phyloP scores from a whole-genome alignment of 805 yeast species.

The Candida taoyuanica region DNA sequence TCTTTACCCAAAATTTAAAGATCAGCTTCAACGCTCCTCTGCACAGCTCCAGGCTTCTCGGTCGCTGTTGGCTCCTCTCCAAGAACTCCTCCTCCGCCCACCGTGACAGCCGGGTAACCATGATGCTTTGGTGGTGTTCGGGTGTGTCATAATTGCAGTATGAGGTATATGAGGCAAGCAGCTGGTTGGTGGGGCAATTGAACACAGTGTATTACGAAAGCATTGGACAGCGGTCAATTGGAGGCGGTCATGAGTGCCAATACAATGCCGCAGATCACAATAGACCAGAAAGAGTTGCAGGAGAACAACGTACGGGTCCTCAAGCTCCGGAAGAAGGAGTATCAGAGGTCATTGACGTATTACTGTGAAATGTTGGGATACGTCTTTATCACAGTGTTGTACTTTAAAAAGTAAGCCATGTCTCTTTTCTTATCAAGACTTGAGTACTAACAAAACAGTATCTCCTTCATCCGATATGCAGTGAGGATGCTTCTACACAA shows the following conservation, averaged over 20 bases:
- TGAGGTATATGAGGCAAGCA: no score
- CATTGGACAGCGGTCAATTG: no score
- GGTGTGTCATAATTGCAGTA: no score
- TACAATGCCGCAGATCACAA: neutral
- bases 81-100: neutral
- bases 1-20: no score
- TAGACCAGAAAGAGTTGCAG: slow-evolving; percentile 9
- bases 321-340: slow-evolving; percentile 19
- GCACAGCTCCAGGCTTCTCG: no score
- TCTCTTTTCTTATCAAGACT: no score
- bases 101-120: slow-evolving; percentile 5
- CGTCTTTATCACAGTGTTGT: slow-evolving; percentile 21
- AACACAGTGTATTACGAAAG: no score
- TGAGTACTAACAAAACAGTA: slow-evolving; percentile 14
- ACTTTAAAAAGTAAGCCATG: slow-evolving; percentile 22
- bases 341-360: slow-evolving; percentile 12
- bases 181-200: no score
- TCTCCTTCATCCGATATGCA: slow-evolving; percentile 26
- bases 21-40: no score
- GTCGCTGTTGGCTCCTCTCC: neutral
- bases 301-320: slow-evolving; percentile 17
- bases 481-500: slow-evolving; percentile 35
- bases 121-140: no score
- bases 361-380: slow-evolving; percentile 20
- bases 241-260: no score